Evolutionary conservation across 108 stramenopile species (phyloP), one percentile per base, ranked within the genome.

Genomic region (Skeletonema menzelii): DNA sequence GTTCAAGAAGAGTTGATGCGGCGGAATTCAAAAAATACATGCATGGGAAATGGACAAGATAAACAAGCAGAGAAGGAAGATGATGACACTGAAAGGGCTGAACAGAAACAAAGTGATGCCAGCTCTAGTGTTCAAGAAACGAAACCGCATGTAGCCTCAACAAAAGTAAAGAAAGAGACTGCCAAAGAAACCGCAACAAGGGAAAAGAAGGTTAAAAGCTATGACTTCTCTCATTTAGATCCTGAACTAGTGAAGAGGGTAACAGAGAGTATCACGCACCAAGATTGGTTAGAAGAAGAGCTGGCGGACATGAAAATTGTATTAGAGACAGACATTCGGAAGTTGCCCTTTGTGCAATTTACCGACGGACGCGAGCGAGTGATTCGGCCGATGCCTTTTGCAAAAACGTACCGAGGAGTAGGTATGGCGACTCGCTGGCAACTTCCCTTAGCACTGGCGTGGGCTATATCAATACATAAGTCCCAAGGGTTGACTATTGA

Each of bases 401-500:
- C 34, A 17, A 82, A 75, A 59, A 37, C 28, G 5, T 77, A 70
- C 62, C 53, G 59, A 32, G 69, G 69, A 6, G 53, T 68, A 13
- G 61, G 75, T 1, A 66, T n/a, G 0, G 67, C 77, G 2, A 56
- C 59, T 2, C 37, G 84, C 7, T 60, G 46, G 56, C 83, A 84
- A 49, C 30, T 84, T 44, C 83, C 86, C 0, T 64, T 87, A n/a
- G 53, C 57, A 32, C 46, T 81, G 2, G 85, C 83, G 14, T 86
- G 83, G 83, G 75, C 79, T 34, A 66, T 75, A 15, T 67, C 75
- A n/a, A 58, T 97, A 27, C 94, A 97, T 75, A 94, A 94, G 66
- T 79, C 84, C 34, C 96, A 97, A 65, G 96, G 96, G 19, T 90
- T 92, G 88, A 92, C 94, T 3, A 69, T 95, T 15, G 82, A 83